A percentile compares a stretch with the other conserved stretches of the same genome.
These are phyloP conservation scores for Tulasnella sp. DNA, from an alignment of 768 basidiomycete species.

Conservation along the genomic window DNA sequence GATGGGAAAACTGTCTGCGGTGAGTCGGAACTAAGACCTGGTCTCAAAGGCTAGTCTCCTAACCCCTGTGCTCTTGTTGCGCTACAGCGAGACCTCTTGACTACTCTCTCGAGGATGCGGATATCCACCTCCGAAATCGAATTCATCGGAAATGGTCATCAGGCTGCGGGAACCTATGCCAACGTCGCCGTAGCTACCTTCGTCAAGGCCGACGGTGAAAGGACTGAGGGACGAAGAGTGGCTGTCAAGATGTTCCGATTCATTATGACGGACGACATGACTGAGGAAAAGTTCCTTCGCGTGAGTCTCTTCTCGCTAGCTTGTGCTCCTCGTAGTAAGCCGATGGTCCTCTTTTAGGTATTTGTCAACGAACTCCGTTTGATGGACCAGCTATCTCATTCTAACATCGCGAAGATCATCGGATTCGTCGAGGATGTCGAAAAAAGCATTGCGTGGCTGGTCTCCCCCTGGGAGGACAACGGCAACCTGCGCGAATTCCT, in stretches of 20 bases:
- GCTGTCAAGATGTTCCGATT: not conserved
- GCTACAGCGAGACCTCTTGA: not conserved
- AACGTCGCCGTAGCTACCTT: not conserved
- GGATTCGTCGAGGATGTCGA: not conserved
- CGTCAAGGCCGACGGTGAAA: not conserved
- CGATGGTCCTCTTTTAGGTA: not conserved
- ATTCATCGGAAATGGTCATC: not conserved
- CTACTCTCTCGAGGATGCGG: not conserved
- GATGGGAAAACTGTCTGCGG: too few relatives aligned
- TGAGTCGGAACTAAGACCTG: too few relatives aligned
- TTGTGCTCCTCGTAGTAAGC: not conserved
- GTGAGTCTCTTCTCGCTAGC: not conserved
- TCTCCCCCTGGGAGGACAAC: slow-evolving; percentile 1
- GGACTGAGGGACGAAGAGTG: not conserved
- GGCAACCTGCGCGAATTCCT: not conserved
- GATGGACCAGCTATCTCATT: not conserved
- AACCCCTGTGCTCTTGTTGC: not conserved
- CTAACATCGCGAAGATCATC: not conserved
- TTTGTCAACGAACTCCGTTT: not conserved
- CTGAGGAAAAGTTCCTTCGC: not conserved
- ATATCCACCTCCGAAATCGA: not conserved
- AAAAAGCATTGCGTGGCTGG: not conserved
- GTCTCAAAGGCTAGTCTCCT: too few relatives aligned
- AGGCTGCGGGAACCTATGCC: not conserved
- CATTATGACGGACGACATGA: not conserved